Conservation (phyloP, 129 eudicot genomes). For the Deinandra increscens region DNA sequence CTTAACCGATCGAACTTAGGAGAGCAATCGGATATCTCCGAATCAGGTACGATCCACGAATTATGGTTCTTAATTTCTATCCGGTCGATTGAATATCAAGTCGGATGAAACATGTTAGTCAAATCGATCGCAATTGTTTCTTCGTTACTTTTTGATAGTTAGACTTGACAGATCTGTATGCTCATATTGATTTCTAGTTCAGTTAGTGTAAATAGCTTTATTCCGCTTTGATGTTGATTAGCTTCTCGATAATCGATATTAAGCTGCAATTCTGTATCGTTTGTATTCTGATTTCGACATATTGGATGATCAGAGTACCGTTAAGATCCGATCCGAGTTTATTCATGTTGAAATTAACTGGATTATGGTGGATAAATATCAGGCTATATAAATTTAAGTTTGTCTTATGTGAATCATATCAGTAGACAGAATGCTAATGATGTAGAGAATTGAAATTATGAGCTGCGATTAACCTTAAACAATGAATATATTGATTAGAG, state of each 20-base stretch:
- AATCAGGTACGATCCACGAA: conserved; percentile 9
- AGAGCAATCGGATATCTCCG: background rate
- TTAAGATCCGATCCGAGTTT: background rate
- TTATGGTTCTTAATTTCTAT: background rate
- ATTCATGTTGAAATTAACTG: background rate
- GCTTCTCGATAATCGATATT: background rate
- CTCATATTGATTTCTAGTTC: background rate
- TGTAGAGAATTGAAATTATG: no score
- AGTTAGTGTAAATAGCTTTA: background rate
- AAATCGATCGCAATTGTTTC: conserved; percentile 1
- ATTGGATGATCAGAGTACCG: background rate
- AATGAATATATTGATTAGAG: background rate
- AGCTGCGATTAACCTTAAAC: background rate
- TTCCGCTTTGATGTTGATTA: background rate
- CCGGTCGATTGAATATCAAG: background rate
- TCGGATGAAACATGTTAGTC: background rate
- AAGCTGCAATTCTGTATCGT: background rate
- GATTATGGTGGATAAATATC: background rate
- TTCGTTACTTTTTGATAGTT: background rate
- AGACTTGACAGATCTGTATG: conserved; percentile 20
- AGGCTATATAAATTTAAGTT: background rate
- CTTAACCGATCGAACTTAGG: background rate
- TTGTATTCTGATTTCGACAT: background rate
- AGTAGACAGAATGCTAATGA: background rate
- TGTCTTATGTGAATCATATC: background rate